Percentiles rank a stretch among this genome's conserved stretches.
These are phyloP conservation scores for Raphidocelis subcapitata DNA, from an alignment of 139 green algal species.

Conservation along the genomic window DNA sequence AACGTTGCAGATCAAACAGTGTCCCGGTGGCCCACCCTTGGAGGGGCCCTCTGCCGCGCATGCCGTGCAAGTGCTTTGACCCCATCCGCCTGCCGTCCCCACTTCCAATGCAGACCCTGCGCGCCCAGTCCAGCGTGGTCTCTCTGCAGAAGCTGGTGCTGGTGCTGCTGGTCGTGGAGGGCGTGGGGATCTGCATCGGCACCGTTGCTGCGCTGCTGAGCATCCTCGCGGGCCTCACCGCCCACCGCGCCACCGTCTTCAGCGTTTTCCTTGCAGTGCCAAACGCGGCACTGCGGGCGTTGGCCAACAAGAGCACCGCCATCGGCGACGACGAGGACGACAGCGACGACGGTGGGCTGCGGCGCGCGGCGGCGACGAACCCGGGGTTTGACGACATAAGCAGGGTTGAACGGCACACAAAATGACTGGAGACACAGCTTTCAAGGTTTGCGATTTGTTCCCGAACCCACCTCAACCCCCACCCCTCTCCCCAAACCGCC, in stretches of 20 bases:
- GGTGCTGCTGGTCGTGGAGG: conserved; percentile 37
- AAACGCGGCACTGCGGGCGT: conserved; percentile 29
- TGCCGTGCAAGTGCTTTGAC: too few species aligned
- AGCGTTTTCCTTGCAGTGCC: conserved; percentile 47
- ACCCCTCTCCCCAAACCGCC: too few species aligned
- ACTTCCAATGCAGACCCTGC: background rate
- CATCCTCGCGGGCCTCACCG: conserved; percentile 29
- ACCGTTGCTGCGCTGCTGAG: conserved; percentile 22
- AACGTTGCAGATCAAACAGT: too few species aligned
- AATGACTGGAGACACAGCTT: too few species aligned
- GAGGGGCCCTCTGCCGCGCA: too few species aligned
- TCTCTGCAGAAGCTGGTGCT: conserved; percentile 32
- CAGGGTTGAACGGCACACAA: too few species aligned
- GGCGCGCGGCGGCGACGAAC: too few species aligned
- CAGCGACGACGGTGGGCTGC: conserved; percentile 20
- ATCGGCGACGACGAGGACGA: conserved; percentile 19
- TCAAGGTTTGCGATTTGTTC: too few species aligned
- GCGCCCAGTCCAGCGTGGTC: conserved; percentile 20
- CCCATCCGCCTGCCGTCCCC: too few species aligned
- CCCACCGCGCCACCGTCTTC: conserved; percentile 36
- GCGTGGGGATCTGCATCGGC: conserved; percentile 11
- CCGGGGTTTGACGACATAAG: background rate
- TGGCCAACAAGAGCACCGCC: conserved; percentile 42
- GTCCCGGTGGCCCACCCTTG: too few species aligned
- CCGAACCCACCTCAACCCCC: too few species aligned